Evolutionary conservation across 768 basidiomycete species (phyloP).

Genomic region (Phylloporus arenicola): DNA sequence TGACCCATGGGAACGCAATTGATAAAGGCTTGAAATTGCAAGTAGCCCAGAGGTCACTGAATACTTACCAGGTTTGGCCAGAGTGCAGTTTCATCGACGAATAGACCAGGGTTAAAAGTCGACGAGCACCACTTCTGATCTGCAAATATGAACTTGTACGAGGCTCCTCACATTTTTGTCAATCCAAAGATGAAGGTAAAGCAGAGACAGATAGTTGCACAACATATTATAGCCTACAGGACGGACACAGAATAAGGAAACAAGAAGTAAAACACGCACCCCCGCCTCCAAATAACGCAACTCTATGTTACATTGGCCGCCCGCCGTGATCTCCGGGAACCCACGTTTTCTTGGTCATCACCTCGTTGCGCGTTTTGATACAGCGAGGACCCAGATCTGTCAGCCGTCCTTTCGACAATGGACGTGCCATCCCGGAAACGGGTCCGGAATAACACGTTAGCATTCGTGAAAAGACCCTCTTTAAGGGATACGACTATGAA

Average conservation of each 20-base stretch:
- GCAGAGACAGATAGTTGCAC: not conserved
- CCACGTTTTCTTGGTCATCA: slow-evolving; percentile 3
- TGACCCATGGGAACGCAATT: not conserved
- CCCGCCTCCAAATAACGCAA: not conserved
- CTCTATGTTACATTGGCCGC: not conserved
- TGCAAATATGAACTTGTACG: not conserved
- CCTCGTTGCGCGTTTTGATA: slow-evolving; percentile 25
- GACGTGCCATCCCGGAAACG: slow-evolving; percentile 93
- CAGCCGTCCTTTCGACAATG: slow-evolving; percentile 76
- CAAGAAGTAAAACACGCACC: not conserved
- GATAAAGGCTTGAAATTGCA: too few relatives aligned
- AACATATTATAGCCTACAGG: slow-evolving; percentile 13
- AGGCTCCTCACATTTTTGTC: not conserved
- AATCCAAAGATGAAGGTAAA: not conserved
- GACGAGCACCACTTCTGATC: not conserved
- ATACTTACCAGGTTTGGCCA: too few relatives aligned
- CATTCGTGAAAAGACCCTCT: slow-evolving; percentile 96
- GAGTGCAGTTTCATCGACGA: too few relatives aligned
- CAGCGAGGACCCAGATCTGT: slow-evolving; percentile 50
- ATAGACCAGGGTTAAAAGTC: too few relatives aligned
- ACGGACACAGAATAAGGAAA: slow-evolving; percentile 1
- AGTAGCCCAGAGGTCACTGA: too few relatives aligned
- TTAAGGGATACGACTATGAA: slow-evolving; percentile 98
- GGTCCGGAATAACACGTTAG: slow-evolving; percentile 91
- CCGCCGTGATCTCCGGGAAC: slow-evolving; percentile 21